Conservation (phyloP, 164 flowering plant genomes). For the Annona cherimola region DNA sequence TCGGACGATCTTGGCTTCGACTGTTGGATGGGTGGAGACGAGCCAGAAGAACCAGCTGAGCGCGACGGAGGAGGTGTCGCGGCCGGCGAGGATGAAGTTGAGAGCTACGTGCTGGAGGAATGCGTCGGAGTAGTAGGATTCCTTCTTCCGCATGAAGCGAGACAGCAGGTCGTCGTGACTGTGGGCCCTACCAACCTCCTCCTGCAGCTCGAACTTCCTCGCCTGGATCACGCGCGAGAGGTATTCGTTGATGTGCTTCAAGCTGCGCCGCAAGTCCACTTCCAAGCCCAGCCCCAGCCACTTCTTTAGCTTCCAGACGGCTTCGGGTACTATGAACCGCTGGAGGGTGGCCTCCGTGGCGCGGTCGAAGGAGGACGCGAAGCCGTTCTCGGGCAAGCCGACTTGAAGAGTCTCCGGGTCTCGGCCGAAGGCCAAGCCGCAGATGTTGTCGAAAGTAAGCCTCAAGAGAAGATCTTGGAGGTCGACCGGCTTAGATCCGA, state of each 20-base stretch:
- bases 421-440: constrained; percentile 60
- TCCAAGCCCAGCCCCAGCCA: constrained; percentile 62
- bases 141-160: constrained; percentile 38
- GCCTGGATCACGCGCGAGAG: constrained; percentile 40
- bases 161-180: constrained; percentile 50
- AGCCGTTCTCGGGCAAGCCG: constrained; percentile 51
- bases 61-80: constrained; percentile 44
- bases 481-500: constrained; percentile 36
- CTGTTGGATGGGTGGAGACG: constrained; percentile 19
- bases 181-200: constrained; percentile 16
- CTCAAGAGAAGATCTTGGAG: constrained; percentile 57
- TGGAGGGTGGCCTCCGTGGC: constrained; percentile 70
- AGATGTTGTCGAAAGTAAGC: constrained; percentile 68
- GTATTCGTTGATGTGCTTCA: constrained; percentile 38
- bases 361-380: constrained; percentile 55
- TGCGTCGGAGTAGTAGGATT: constrained; percentile 28
- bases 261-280: constrained; percentile 36
- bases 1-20: constrained; percentile 34
- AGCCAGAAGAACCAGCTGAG: constrained; percentile 43
- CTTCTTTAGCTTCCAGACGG: constrained; percentile 54
- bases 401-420: constrained; percentile 55
- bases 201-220: constrained; percentile 51
- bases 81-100: constrained; percentile 49
- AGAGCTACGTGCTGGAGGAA: constrained; percentile 41
- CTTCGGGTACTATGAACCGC: constrained; percentile 49